Conservation (phyloP, 306 rosid species). For the Adenanthera pavonina region DNA sequence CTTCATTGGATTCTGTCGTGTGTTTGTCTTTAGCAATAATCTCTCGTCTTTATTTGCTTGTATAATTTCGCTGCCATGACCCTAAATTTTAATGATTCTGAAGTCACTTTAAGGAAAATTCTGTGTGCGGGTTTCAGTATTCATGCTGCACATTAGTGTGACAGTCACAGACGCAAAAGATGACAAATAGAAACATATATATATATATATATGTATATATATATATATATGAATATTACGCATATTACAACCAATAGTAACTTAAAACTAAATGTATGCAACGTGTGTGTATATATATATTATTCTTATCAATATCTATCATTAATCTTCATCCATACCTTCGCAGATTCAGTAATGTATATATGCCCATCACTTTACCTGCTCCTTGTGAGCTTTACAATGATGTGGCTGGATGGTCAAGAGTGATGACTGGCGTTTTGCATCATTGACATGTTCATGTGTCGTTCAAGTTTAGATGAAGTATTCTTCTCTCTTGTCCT, state of each 20-base stretch:
- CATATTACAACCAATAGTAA: background rate
- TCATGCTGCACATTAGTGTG: background rate
- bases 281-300: background rate
- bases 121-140: background rate
- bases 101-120: conserved; percentile 3
- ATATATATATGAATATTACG: background rate
- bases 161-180: background rate
- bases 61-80: background rate
- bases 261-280: background rate
- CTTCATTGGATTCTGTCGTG: background rate
- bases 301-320: background rate
- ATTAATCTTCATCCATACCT: background rate
- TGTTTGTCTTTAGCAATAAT: background rate
- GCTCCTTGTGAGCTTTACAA: background rate
- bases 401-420: background rate
- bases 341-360: background rate
- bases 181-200: background rate
- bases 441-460: no score
- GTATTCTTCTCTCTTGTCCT: no score
- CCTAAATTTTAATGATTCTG: background rate
- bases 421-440: no score
- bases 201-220: no score
- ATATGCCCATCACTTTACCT: background rate
- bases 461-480: no score
- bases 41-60: background rate